Percentiles rank a stretch among this genome's conserved stretches.
Conservation (phyloP, 768 basidiomycete genomes). For the Kondoa subrosea region DNA sequence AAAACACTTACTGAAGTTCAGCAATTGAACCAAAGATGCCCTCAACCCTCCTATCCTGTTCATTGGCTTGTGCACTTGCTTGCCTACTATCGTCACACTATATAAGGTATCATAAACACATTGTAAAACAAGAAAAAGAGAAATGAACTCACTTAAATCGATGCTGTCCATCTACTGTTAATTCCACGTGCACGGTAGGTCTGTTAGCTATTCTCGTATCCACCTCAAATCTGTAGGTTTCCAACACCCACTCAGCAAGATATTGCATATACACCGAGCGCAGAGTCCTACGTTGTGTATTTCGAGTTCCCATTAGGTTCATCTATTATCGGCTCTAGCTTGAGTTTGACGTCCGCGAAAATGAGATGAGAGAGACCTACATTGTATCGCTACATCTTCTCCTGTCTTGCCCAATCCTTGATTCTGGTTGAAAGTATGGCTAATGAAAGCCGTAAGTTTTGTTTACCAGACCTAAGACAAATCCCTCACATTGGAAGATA, state of each 20-base stretch:
- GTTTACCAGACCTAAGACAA: too few relatives aligned
- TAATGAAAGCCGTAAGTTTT: too few relatives aligned
- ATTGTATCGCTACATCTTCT: conserved; percentile 27
- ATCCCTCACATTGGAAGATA: conserved; percentile 28
- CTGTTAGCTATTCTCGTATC: conserved; percentile 43
- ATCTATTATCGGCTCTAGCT: conserved; percentile 42
- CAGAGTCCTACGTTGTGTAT: conserved; percentile 39
- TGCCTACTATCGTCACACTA: conserved; percentile 23
- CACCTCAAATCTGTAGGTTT: conserved; percentile 43
- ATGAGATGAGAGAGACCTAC: conserved; percentile 10
- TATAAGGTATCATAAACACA: background rate
- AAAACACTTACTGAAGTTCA: conserved; percentile 20
- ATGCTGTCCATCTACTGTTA: conserved; percentile 43
- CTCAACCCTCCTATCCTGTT: conserved; percentile 18
- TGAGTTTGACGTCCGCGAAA: conserved; percentile 29
- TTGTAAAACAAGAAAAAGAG: background rate
- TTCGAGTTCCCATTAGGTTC: conserved; percentile 51
- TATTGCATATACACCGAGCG: background rate
- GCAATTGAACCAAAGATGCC: conserved; percentile 21
- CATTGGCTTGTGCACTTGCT: conserved; percentile 19
- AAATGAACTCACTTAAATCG: conserved; percentile 14
- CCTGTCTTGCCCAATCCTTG: conserved; percentile 22
- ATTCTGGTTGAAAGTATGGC: conserved; percentile 22
- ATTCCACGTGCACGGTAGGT: conserved; percentile 44
- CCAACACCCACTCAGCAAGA: too few relatives aligned